Evolutionary conservation across 257 asterid species (phyloP).

Genomic region (Salvia splendens): DNA sequence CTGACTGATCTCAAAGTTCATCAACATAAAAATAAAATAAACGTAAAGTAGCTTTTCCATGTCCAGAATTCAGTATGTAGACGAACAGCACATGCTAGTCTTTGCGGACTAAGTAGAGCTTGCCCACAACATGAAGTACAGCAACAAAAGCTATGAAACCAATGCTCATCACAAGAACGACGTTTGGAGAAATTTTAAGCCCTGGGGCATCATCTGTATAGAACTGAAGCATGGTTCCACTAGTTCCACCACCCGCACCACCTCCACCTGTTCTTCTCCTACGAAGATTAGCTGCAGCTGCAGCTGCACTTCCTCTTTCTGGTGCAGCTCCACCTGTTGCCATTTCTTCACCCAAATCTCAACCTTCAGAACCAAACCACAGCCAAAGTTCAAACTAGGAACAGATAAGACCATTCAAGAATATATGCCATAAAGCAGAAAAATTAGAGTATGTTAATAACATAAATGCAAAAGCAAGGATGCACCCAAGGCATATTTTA

Average conservation of each 20-base stretch:
- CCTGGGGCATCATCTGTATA: slow-evolving; percentile 74
- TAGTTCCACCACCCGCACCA: slow-evolving; percentile 56
- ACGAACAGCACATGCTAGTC: slow-evolving; percentile 32
- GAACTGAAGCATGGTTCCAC: slow-evolving; percentile 71
- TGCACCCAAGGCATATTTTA: background rate
- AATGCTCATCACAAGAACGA: slow-evolving; percentile 68
- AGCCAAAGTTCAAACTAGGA: background rate
- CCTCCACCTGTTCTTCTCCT: slow-evolving; percentile 44
- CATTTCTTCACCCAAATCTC: slow-evolving; percentile 42
- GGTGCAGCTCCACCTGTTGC: slow-evolving; percentile 55
- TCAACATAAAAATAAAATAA: background rate
- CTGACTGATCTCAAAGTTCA: slow-evolving; percentile 7
- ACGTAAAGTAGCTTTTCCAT: background rate
- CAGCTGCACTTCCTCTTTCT: slow-evolving; percentile 58
- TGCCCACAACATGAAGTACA: slow-evolving; percentile 66
- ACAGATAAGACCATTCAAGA: background rate
- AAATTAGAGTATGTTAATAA: background rate
- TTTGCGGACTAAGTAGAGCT: slow-evolving; percentile 64
- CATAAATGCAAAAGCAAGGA: background rate
- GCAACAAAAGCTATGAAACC: slow-evolving; percentile 73
- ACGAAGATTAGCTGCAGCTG: slow-evolving; percentile 59
- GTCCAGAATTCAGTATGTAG: slow-evolving; percentile 7
- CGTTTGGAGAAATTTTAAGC: slow-evolving; percentile 65
- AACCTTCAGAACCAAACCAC: slow-evolving; percentile 25
- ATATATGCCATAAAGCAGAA: background rate